phyloP scores from a whole-genome alignment of 2,329 filamentous ascomycete genomes.

The Graphilbum ipis-grandicollis region DNA sequence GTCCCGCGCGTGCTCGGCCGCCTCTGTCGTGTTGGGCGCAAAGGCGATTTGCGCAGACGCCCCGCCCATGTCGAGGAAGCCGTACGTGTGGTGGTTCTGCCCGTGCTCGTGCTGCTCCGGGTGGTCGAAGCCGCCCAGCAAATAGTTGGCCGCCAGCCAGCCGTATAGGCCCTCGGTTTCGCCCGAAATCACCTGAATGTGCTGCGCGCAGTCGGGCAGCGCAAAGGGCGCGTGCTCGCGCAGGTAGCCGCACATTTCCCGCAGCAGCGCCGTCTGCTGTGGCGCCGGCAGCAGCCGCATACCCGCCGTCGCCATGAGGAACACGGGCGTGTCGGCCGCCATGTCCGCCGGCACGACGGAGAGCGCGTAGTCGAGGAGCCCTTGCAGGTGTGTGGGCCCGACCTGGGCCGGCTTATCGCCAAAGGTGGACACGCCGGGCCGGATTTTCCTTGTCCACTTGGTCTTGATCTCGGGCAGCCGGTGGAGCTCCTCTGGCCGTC shows the following conservation, averaged over 20 bases:
- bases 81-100: slow-evolving; percentile 84
- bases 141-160: slow-evolving; percentile 93
- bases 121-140: slow-evolving; percentile 77
- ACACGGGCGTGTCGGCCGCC: slow-evolving; percentile 73
- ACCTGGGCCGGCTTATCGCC: slow-evolving; percentile 59
- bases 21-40: slow-evolving; percentile 82
- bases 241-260: slow-evolving; percentile 70
- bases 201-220: slow-evolving; percentile 73
- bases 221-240: slow-evolving; percentile 61
- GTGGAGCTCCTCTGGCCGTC: slow-evolving; percentile 39
- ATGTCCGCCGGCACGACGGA: slow-evolving; percentile 60
- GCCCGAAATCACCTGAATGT: slow-evolving; percentile 88
- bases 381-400: slow-evolving; percentile 64
- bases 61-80: slow-evolving; percentile 96
- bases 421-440: slow-evolving; percentile 84
- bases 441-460: slow-evolving; percentile 84
- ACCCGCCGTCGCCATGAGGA: slow-evolving; percentile 87
- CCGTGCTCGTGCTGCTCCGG: slow-evolving; percentile 62
- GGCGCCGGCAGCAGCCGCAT: slow-evolving; percentile 68
- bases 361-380: slow-evolving; percentile 67
- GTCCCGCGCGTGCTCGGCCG: slow-evolving; percentile 75
- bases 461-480: slow-evolving; percentile 67
- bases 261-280: slow-evolving; percentile 56
- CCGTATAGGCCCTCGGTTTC: slow-evolving; percentile 94
- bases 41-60: slow-evolving; percentile 97